These are phyloP conservation scores for Trichomonascus vanleenenianus DNA, from an alignment of 805 yeast species.

Conservation along the genomic window DNA sequence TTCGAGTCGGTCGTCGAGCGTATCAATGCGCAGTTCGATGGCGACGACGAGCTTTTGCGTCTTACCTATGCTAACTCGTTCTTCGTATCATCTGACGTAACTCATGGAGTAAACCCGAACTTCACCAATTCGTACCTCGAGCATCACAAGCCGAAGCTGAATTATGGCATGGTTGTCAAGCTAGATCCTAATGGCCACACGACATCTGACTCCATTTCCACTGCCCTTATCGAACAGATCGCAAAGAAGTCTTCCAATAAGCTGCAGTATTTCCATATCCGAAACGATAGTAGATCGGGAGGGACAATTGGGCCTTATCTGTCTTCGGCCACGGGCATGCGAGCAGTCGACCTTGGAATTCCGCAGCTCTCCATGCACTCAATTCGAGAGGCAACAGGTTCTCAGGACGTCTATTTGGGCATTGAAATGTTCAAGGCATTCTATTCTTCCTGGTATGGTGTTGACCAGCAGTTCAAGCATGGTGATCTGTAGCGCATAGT, in stretches of 20 bases:
- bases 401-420: slow-evolving; percentile 69
- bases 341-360: slow-evolving; percentile 72
- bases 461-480: slow-evolving; percentile 28
- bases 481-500: background rate
- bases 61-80: slow-evolving; percentile 64
- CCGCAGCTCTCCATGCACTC: slow-evolving; percentile 85
- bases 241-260: slow-evolving; percentile 58
- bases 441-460: slow-evolving; percentile 57
- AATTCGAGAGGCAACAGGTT: slow-evolving; percentile 72
- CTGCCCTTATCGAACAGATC: slow-evolving; percentile 61
- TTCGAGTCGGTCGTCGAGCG: slow-evolving; percentile 59
- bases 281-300: slow-evolving; percentile 79
- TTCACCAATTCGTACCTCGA: slow-evolving; percentile 51
- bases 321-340: slow-evolving; percentile 31
- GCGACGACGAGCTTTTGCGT: slow-evolving; percentile 28
- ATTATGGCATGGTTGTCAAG: slow-evolving; percentile 63
- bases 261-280: slow-evolving; percentile 74
- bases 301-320: slow-evolving; percentile 76
- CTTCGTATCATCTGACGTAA: slow-evolving; percentile 77
- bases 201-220: slow-evolving; percentile 74
- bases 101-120: slow-evolving; percentile 76
- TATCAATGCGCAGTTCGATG: slow-evolving; percentile 23
- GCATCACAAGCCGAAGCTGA: slow-evolving; percentile 72
- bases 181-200: slow-evolving; percentile 75
- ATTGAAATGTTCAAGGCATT: slow-evolving; percentile 65